Conservation (phyloP, 2,329 filamentous ascomycete species). For the Hypoxylon rubiginosum region DNA sequence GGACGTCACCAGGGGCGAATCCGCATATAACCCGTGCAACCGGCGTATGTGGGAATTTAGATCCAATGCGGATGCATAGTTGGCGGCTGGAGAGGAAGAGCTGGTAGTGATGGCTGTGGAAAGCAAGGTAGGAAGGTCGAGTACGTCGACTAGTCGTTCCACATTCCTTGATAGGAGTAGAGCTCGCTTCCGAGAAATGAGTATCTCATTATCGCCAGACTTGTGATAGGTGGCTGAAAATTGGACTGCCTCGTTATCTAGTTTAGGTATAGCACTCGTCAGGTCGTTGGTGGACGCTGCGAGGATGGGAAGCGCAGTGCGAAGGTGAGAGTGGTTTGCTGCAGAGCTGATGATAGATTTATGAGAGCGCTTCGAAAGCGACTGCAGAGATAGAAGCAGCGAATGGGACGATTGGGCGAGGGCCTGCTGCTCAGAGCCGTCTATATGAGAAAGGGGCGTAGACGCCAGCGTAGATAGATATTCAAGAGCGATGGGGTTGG, state of each 20-base stretch:
- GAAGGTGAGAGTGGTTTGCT: slow-evolving; percentile 80
- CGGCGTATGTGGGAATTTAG: slow-evolving; percentile 94
- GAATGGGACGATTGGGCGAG: slow-evolving; percentile 87
- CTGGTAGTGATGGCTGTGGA: slow-evolving; percentile 79
- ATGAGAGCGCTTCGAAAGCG: slow-evolving; percentile 89
- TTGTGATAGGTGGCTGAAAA: slow-evolving; percentile 90
- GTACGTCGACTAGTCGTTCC: slow-evolving; percentile 88
- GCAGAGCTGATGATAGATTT: slow-evolving; percentile 86
- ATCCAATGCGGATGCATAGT: slow-evolving; percentile 91
- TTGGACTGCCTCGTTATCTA: slow-evolving; percentile 81
- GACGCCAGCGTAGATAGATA: slow-evolving; percentile 86
- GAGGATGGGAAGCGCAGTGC: slow-evolving; percentile 78
- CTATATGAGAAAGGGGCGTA: slow-evolving; percentile 79
- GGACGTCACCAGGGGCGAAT: slow-evolving; percentile 79
- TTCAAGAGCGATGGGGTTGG: slow-evolving; percentile 68
- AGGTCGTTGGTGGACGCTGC: slow-evolving; percentile 75
- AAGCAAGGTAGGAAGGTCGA: slow-evolving; percentile 89
- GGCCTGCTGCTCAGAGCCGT: slow-evolving; percentile 80
- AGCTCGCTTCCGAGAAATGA: slow-evolving; percentile 82
- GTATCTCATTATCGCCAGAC: slow-evolving; percentile 74
- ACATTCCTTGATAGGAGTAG: slow-evolving; percentile 88
- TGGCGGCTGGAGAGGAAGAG: slow-evolving; percentile 69
- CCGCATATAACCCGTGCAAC: slow-evolving; percentile 84
- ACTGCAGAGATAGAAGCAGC: slow-evolving; percentile 84
- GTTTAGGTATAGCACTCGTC: slow-evolving; percentile 77